Conservation (phyloP, 371 early-diverging fungal species). For the Syncephalastrum monosporum region DNA sequence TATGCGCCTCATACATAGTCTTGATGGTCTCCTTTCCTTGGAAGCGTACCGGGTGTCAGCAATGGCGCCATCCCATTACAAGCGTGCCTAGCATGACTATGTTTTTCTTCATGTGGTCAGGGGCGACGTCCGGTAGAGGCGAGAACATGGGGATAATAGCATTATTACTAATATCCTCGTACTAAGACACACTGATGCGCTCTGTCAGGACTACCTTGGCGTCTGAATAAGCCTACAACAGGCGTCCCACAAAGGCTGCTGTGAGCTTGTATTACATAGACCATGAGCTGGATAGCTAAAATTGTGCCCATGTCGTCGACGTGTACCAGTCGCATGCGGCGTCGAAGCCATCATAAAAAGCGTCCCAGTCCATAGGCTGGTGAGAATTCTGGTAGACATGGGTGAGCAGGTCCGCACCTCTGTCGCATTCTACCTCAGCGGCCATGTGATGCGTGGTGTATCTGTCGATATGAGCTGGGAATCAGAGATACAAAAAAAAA, state of each 20-base stretch:
- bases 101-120: no score
- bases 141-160: conserved; percentile 15
- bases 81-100: no score
- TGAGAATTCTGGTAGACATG: conserved; percentile 20
- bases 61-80: no score
- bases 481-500: no score
- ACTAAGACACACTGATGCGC: conserved; percentile 33
- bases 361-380: conserved; percentile 31
- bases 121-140: background rate
- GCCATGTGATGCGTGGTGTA: conserved; percentile 24
- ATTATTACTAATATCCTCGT: conserved; percentile 27
- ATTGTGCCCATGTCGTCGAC: no score
- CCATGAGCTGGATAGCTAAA: no score
- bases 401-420: conserved; percentile 14
- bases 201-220: conserved; percentile 36
- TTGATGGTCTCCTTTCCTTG: conserved; percentile 18
- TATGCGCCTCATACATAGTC: conserved; percentile 17
- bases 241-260: conserved; percentile 2
- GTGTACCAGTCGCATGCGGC: conserved; percentile 11
- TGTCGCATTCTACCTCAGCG: conserved; percentile 4
- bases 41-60: no score
- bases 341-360: conserved; percentile 8
- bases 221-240: conserved; percentile 28
- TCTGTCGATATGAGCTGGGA: conserved; percentile 1
- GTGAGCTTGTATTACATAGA: conserved; percentile 10